Conservation (phyloP, 1,284 basidiomycete genomes). For the Waitea zeae region DNA sequence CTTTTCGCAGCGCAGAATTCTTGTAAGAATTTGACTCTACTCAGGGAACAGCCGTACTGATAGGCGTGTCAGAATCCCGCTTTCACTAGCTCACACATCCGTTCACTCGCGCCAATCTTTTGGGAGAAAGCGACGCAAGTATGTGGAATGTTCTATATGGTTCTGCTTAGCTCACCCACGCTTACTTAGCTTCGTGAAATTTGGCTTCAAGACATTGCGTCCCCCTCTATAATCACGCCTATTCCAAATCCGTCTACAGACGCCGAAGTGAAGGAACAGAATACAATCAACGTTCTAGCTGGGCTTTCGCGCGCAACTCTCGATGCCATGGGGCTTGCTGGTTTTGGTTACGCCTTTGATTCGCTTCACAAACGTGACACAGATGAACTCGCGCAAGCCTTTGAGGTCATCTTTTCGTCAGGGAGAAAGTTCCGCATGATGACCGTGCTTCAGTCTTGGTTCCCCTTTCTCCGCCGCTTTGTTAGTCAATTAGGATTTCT, state of each 20-base stretch:
- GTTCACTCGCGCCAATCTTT: conserved; percentile 42
- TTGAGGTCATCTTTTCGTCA: conserved; percentile 33
- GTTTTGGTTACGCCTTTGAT: conserved; percentile 48
- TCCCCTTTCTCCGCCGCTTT: conserved; percentile 35
- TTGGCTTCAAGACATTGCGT: conserved; percentile 18
- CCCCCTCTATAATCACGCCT: conserved; percentile 3
- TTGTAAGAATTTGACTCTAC: background rate
- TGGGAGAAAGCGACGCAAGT: conserved; percentile 43
- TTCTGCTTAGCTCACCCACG: background rate
- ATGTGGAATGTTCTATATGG: conserved; percentile 7
- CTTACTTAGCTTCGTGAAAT: conserved; percentile 24
- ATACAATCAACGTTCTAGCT: conserved; percentile 28
- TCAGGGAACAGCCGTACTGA: background rate
- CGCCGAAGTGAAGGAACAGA: background rate
- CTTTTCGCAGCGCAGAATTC: conserved; percentile 3
- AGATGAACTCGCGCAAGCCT: conserved; percentile 38
- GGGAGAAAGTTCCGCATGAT: conserved; percentile 31
- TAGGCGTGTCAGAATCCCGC: conserved; percentile 27
- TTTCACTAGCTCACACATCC: conserved; percentile 37
- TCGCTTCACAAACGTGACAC: conserved; percentile 14
- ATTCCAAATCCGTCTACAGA: background rate
- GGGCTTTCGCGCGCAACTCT: conserved; percentile 50
- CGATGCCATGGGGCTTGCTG: conserved; percentile 57
- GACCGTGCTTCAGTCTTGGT: conserved; percentile 40
- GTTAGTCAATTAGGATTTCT: conserved; percentile 23